Conservation (phyloP, 2,329 filamentous ascomycete genomes). For the Aureobasidium sp. region DNA sequence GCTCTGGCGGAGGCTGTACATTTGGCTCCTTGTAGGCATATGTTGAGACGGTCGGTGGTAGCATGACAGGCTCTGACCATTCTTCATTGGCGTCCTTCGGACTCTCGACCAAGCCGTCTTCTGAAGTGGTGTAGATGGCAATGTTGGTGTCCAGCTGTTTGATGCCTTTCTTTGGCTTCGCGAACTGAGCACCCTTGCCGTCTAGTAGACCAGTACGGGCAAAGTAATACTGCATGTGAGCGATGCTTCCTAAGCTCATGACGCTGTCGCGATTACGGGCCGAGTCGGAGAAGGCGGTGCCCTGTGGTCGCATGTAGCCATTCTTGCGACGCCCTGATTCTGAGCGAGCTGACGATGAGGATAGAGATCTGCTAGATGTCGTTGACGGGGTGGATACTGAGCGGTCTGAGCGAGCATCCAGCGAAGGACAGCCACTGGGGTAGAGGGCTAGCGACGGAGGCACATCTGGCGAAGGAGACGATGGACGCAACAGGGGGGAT, state of each 20-base stretch:
- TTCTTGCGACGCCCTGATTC: slow-evolving; percentile 52
- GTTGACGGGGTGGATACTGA: slow-evolving; percentile 46
- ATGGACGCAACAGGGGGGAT: slow-evolving; percentile 36
- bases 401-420: slow-evolving; percentile 56
- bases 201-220: slow-evolving; percentile 88
- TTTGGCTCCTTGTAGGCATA: slow-evolving; percentile 81
- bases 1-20: slow-evolving; percentile 75
- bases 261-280: slow-evolving; percentile 89
- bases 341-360: slow-evolving; percentile 47
- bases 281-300: slow-evolving; percentile 82
- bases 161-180: slow-evolving; percentile 57
- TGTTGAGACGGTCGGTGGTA: slow-evolving; percentile 94
- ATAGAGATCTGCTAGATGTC: slow-evolving; percentile 36
- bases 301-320: slow-evolving; percentile 82
- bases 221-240: slow-evolving; percentile 97
- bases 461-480: slow-evolving; percentile 59
- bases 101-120: slow-evolving; percentile 10
- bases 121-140: neutral
- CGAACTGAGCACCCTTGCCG: slow-evolving; percentile 81
- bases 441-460: slow-evolving; percentile 56
- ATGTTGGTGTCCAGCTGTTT: neutral
- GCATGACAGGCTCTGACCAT: slow-evolving; percentile 63
- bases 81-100: slow-evolving; percentile 44
- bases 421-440: slow-evolving; percentile 46
- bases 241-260: slow-evolving; percentile 91